phyloP scores from a whole-genome alignment of 2,329 filamentous ascomycete genomes.

The Nemania abortiva region DNA sequence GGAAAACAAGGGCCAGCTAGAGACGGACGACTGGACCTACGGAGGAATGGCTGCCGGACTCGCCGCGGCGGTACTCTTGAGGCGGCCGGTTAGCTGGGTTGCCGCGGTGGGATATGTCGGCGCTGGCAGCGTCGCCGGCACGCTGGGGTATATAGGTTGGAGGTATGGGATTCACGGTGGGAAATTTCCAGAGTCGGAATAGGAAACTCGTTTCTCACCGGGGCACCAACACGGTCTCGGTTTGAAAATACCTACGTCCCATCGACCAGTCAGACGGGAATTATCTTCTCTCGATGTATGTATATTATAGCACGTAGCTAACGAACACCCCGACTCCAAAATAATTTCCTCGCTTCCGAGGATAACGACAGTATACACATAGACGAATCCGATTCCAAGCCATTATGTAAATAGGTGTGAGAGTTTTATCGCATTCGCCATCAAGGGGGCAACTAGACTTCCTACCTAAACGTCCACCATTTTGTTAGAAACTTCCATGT shows the following conservation, averaged over 20 bases:
- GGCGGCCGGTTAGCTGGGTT: conserved; percentile 53
- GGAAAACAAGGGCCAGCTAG: conserved; percentile 67
- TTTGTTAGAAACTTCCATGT: no score
- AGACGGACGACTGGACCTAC: conserved; percentile 68
- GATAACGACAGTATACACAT: background rate
- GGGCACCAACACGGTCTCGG: background rate
- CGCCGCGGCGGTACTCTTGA: conserved; percentile 48
- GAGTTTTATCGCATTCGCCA: background rate
- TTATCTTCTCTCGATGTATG: no score
- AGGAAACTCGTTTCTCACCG: no score
- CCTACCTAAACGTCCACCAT: no score
- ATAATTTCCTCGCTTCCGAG: background rate
- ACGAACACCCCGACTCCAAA: background rate
- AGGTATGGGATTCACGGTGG: conserved; percentile 62
- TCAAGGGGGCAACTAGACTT: background rate
- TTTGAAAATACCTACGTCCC: conserved; percentile 4
- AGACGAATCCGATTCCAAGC: background rate
- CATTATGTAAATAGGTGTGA: background rate
- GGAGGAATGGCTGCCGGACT: conserved; percentile 55
- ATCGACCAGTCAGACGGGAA: background rate
- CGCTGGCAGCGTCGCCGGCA: conserved; percentile 62
- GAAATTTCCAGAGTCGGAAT: conserved; percentile 49
- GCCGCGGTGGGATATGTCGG: conserved; percentile 60
- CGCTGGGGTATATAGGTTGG: conserved; percentile 63
- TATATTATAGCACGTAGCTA: conserved; percentile 10